Evolutionary conservation across 2,329 filamentous ascomycete genomes (phyloP).

Genomic region (Cercospora brassicicola): DNA sequence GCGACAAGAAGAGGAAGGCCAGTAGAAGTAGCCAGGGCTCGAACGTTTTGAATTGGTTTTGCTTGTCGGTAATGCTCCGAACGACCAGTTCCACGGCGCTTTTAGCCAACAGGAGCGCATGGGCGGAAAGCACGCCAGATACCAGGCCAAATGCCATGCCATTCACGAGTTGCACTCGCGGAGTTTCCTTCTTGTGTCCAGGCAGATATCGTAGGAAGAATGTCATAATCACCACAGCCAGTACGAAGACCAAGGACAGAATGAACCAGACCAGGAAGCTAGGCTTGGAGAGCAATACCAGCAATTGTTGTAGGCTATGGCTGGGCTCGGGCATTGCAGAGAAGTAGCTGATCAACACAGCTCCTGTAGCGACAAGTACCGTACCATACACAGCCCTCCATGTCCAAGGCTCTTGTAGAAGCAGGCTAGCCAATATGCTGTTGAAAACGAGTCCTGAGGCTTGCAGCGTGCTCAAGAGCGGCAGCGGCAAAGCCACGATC

Average conservation of each 20-base stretch:
- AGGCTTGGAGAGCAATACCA: slow-evolving; percentile 69
- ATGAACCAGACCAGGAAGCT: slow-evolving; percentile 89
- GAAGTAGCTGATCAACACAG: slow-evolving; percentile 89
- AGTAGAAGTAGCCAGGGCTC: slow-evolving; percentile 90
- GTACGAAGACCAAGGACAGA: slow-evolving; percentile 70
- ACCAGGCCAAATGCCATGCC: slow-evolving; percentile 87
- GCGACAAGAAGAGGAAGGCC: slow-evolving; percentile 74
- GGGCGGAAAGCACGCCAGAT: slow-evolving; percentile 86
- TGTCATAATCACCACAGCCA: slow-evolving; percentile 65
- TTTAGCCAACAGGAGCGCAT: slow-evolving; percentile 90
- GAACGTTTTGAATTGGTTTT: slow-evolving; percentile 94
- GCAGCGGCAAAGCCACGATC: slow-evolving; percentile 91
- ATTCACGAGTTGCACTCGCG: slow-evolving; percentile 61
- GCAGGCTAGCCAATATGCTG: slow-evolving; percentile 91
- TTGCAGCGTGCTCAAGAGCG: slow-evolving; percentile 91
- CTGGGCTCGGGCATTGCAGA: slow-evolving; percentile 91
- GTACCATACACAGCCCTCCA: slow-evolving; percentile 90
- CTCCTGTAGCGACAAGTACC: slow-evolving; percentile 79
- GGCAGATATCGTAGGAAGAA: slow-evolving; percentile 45
- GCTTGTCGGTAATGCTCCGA: slow-evolving; percentile 75
- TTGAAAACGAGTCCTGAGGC: slow-evolving; percentile 97
- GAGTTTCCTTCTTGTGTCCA: slow-evolving; percentile 35
- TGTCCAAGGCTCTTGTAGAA: slow-evolving; percentile 91
- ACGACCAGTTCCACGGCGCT: slow-evolving; percentile 94
- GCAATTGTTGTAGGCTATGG: slow-evolving; percentile 79